Conservation (phyloP, 192 early-diverging fungal species). For the Coemansia guatemalensis region DNA sequence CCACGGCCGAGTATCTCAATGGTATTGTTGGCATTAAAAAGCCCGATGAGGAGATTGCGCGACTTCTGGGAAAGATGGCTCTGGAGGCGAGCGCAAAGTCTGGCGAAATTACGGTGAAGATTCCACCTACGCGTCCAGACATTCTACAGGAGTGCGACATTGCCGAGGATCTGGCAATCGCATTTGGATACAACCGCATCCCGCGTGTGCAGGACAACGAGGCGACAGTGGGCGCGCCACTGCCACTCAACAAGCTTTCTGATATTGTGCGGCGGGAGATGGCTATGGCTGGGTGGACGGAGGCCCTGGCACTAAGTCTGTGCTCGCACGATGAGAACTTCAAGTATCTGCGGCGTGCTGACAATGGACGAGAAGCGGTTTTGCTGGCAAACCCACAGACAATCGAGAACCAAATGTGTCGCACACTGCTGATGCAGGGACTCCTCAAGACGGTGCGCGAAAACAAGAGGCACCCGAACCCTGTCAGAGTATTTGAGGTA, state of each 20-base stretch:
- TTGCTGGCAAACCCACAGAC: slow-evolving; percentile 91
- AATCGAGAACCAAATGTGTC: slow-evolving; percentile 87
- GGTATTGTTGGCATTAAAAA: slow-evolving; percentile 74
- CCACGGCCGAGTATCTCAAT: slow-evolving; percentile 88
- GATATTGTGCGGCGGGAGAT: slow-evolving; percentile 83
- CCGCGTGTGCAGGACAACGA: slow-evolving; percentile 74
- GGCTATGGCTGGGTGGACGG: slow-evolving; percentile 90
- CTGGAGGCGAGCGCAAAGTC: slow-evolving; percentile 61
- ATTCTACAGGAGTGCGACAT: slow-evolving; percentile 97
- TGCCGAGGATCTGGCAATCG: slow-evolving; percentile 97
- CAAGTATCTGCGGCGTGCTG: slow-evolving; percentile 76
- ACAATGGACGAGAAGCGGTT: slow-evolving; percentile 78
- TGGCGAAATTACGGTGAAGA: slow-evolving; percentile 63
- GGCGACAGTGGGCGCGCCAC: slow-evolving; percentile 82
- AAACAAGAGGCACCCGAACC: slow-evolving; percentile 86
- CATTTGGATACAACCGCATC: slow-evolving; percentile 96
- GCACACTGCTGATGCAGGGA: slow-evolving; percentile 89
- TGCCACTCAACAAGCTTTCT: slow-evolving; percentile 91
- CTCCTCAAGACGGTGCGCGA: slow-evolving; percentile 88
- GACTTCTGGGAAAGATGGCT: slow-evolving; percentile 85
- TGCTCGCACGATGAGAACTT: slow-evolving; percentile 99
- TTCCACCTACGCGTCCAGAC: slow-evolving; percentile 91
- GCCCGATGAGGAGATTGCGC: slow-evolving; percentile 66
- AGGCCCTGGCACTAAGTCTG: slow-evolving; percentile 91
- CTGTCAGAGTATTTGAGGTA: slow-evolving; percentile 95